phyloP scores from a whole-genome alignment of 2,329 filamentous ascomycete genomes.

The Microcera coccophila region DNA sequence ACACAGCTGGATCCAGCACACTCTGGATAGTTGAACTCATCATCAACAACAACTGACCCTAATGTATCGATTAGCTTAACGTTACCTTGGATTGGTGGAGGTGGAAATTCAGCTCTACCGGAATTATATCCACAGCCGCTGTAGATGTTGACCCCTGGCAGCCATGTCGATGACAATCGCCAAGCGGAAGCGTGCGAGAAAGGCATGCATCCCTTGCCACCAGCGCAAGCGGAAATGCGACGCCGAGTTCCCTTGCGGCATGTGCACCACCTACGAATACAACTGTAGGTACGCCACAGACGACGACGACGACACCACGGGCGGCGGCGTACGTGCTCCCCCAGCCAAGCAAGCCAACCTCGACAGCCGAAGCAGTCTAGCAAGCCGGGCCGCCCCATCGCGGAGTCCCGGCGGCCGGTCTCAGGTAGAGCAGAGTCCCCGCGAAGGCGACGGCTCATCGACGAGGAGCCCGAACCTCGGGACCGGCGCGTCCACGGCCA shows the following conservation, averaged over 20 bases:
- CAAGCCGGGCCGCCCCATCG: constrained; percentile 5
- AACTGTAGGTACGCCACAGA: constrained; percentile 14
- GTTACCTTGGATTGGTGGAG: too few species aligned
- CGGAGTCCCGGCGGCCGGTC: constrained; percentile 4
- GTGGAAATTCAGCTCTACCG: too few species aligned
- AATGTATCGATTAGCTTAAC: too few species aligned
- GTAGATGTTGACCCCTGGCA: constrained; percentile 3
- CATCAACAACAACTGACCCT: too few species aligned
- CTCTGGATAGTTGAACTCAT: too few species aligned
- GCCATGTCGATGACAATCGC: constrained; percentile 9
- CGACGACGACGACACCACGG: constrained; percentile 5
- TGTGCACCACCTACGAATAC: constrained; percentile 21
- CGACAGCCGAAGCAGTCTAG: constrained; percentile 2
- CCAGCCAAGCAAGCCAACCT: constrained; percentile 9
- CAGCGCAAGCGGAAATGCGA: constrained; percentile 25
- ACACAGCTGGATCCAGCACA: too few species aligned
- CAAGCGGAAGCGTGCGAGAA: constrained; percentile 19
- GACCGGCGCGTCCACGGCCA: constrained; percentile 2
- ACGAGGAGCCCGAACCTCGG: constrained; percentile 3
- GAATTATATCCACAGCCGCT: constrained; percentile 6
- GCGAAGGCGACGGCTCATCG: constrained; percentile 10
- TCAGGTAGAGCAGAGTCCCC: constrained; percentile 3
- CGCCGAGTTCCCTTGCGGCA: constrained; percentile 17
- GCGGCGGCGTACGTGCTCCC: constrained; percentile 3
- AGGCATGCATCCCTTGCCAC: constrained; percentile 22